phyloP scores from a whole-genome alignment of 2,329 filamentous ascomycete genomes.

The Hirsutella thompsonii region DNA sequence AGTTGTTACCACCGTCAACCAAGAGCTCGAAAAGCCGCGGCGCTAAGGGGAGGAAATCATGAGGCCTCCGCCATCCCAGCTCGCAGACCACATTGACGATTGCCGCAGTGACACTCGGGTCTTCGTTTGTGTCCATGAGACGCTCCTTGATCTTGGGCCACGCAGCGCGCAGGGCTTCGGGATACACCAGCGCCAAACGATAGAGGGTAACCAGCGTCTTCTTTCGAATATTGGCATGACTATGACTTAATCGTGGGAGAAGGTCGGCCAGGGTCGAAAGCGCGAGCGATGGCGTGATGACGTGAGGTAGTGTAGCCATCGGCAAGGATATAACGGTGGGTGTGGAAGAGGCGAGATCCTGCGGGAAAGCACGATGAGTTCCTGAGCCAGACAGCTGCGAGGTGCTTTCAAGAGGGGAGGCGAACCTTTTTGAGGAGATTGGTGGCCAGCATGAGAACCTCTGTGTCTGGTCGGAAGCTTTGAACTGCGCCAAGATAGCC shows the following conservation, averaged over 20 bases:
- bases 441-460: conserved; percentile 94
- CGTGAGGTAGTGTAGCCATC: conserved; percentile 80
- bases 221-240: conserved; percentile 75
- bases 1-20: conserved; percentile 89
- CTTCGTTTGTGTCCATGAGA: conserved; percentile 78
- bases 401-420: not conserved
- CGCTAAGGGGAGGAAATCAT: conserved; percentile 86
- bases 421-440: conserved; percentile 82
- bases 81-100: conserved; percentile 97
- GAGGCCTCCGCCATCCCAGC: conserved; percentile 82
- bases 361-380: not conserved
- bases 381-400: not conserved
- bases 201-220: conserved; percentile 95
- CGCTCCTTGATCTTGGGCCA: conserved; percentile 98
- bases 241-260: conserved; percentile 75
- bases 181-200: conserved; percentile 87
- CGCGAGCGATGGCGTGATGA: conserved; percentile 85
- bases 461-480: conserved; percentile 89
- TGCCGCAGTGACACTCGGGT: conserved; percentile 85
- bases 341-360: conserved; percentile 60
- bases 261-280: conserved; percentile 81
- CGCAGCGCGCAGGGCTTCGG: conserved; percentile 78
- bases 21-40: conserved; percentile 85
- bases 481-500: conserved; percentile 93
- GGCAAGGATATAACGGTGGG: conserved; percentile 74